phyloP scores from a whole-genome alignment of 306 rosid genomes.

The Acacia acuminata region DNA sequence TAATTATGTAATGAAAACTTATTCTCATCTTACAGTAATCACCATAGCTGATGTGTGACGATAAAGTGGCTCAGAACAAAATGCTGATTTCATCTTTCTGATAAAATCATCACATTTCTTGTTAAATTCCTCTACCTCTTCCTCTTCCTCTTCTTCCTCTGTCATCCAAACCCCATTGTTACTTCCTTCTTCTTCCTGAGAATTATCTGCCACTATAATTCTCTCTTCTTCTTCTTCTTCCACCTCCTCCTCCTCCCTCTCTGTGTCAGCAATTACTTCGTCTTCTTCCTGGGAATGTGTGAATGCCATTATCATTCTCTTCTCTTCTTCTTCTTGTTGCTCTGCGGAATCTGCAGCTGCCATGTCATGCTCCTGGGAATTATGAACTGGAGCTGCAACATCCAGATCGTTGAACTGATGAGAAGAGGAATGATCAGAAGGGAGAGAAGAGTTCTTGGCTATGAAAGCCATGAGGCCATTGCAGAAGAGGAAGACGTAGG shows the following conservation, averaged over 20 bases:
- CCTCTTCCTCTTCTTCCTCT: slow-evolving; percentile 29
- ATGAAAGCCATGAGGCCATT: slow-evolving; percentile 61
- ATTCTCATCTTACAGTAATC: background rate
- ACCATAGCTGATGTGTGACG: slow-evolving; percentile 11
- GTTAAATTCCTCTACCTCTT: slow-evolving; percentile 65
- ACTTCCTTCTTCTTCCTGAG: background rate
- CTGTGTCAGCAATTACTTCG: background rate
- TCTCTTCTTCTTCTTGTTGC: slow-evolving; percentile 16
- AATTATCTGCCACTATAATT: background rate
- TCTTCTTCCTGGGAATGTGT: background rate
- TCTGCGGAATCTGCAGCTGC: background rate
- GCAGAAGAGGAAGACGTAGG: slow-evolving; percentile 64
- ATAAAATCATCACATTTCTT: slow-evolving; percentile 84
- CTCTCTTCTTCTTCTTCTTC: background rate
- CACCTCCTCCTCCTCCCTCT: background rate
- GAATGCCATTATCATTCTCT: background rate
- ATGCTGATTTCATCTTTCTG: slow-evolving; percentile 58
- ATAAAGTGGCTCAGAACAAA: slow-evolving; percentile 41
- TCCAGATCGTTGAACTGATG: slow-evolving; percentile 10
- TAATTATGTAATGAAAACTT: background rate
- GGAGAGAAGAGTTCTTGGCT: slow-evolving; percentile 46
- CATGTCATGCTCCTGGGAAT: background rate
- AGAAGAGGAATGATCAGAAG: slow-evolving; percentile 25
- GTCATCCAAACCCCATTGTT: background rate
- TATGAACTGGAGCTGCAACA: background rate